Evolutionary conservation across 495 filamentous ascomycete species (phyloP).

Genomic region (Aspergillus ostianus): DNA sequence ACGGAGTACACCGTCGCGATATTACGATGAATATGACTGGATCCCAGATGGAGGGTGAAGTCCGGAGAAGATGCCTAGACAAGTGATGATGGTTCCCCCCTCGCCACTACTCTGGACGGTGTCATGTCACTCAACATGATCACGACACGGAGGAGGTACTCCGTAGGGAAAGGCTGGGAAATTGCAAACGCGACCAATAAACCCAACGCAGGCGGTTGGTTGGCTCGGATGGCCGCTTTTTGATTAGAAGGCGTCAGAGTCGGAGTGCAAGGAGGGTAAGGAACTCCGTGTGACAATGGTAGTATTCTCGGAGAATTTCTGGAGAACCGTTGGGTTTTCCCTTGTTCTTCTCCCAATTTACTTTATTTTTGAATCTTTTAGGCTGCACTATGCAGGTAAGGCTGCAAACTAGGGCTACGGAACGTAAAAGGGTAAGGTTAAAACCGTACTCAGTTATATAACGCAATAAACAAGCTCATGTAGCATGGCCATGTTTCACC

Average conservation of each 20-base stretch:
- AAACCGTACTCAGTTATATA: neutral
- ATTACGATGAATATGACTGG: neutral
- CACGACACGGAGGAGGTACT: neutral
- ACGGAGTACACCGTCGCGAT: too few species aligned
- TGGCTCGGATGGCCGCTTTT: neutral
- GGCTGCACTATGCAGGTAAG: neutral
- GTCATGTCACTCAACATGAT: neutral
- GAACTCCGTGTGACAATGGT: neutral
- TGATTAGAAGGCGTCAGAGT: neutral
- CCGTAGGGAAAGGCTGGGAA: neutral
- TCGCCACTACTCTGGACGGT: neutral
- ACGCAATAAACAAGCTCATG: neutral
- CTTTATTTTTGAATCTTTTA: neutral
- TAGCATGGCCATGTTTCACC: neutral
- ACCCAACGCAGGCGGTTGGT: neutral
- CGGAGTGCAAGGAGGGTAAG: neutral
- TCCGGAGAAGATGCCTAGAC: neutral
- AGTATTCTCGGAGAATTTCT: neutral
- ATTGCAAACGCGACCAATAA: neutral
- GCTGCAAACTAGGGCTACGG: neutral
- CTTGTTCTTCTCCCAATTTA: neutral
- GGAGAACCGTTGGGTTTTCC: neutral
- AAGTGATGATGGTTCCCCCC: neutral
- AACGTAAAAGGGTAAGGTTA: neutral
- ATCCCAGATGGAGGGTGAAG: neutral